Base-by-base conservation (phyloP, 495 filamentous ascomycete species). In the Penicillium roqueforti region DNA sequence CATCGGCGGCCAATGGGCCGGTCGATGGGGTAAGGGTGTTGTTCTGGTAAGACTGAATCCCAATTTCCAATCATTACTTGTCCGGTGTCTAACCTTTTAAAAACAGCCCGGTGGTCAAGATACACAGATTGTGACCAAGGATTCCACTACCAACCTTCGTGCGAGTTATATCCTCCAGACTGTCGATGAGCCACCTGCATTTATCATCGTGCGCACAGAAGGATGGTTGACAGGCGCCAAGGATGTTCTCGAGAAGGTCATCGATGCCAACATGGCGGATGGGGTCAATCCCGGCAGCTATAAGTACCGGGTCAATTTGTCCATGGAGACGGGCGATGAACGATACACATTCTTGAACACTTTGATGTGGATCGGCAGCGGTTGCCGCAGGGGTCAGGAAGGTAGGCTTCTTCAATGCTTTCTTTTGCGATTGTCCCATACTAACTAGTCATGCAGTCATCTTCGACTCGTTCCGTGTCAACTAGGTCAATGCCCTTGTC, bases 291-390 rank as follows among this genome's bases (percentile, higher is more conserved):
- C 80, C 8, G 77, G 78, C 61, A 73, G 75, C 13, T 82, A 82
- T 59, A 80, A 77, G 41, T 83, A 80, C 59, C 78, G 81, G 50
- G 65, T 83, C 26, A 78, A 81, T 51, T 63, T 84, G 18, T 74
- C 75, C 6, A 82, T 85, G 79, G 81, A 83, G 55, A 83, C 81
- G 5, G 74, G 77, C 2, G 82, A 85, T 58, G 74, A 81, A 49
- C 76, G 82, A 32, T 85, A 84, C 54, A 76, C 79, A n/a, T 80
- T 82, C 58, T 55, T 84, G 54, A 85, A 85, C 62, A 79, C 78
- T 4, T 70, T 80, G 23, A 80, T 85, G 77, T 85, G 82, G 82
- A 67, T 83, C 36, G 79, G 77, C 38, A 83, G 80, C 54, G 81
- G 81, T 38, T 76, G 81, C 55, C 77, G 80, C 61, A 72, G 76